Evolutionary conservation across 108 stramenopile species (phyloP), one percentile per base, ranked within the genome.

Genomic region (Nitzschia putrida): DNA sequence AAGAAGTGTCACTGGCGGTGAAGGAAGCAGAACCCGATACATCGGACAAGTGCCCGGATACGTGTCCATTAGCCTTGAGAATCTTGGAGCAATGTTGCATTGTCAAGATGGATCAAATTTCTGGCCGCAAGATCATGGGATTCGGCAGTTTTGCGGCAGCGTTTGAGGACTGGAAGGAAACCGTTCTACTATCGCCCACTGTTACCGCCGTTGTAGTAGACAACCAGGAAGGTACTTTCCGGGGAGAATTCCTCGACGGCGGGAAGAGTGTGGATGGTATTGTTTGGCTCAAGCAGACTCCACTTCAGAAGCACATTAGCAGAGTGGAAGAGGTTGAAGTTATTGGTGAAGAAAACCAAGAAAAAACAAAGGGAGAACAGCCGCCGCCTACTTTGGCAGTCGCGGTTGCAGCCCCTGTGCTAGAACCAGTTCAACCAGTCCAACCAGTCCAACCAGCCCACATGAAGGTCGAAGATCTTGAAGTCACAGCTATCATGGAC

Each of bases 141-240:
- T 92, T 89, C 69, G 74, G 77, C n/a, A 76, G 71, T 11, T 56
- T 84, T 43, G 72, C 82, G 13, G 72, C 80, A 40, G 90, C 90
- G 0, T 82, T 76, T 54, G 23, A 76, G 24, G 88, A 92, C 55
- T 92, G 88, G 88, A 47, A 74, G 22, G 49, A 64, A 25, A 66
- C 68, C 21, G 37, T 43, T 5, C 13, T 41, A 9, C 18, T 24
- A 18, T 79, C 71, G 16, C 72, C 66, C 14, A 56, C 26, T 23
- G 57, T 68, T 49, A 51, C 61, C 7, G 26, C 26, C 18, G 2
- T 20, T 37, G 75, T 57, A 43, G 64, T 37, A 38, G 58, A 42
- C 22, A 63, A 53, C 14, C 42, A 74, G 29, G 76, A 74, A 4
- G 3, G 29, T 34, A 37, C 64, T 40, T 87, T 87, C 64, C 61